phyloP scores from a whole-genome alignment of 2,329 filamentous ascomycete genomes.

The Aspergillus sp. region DNA sequence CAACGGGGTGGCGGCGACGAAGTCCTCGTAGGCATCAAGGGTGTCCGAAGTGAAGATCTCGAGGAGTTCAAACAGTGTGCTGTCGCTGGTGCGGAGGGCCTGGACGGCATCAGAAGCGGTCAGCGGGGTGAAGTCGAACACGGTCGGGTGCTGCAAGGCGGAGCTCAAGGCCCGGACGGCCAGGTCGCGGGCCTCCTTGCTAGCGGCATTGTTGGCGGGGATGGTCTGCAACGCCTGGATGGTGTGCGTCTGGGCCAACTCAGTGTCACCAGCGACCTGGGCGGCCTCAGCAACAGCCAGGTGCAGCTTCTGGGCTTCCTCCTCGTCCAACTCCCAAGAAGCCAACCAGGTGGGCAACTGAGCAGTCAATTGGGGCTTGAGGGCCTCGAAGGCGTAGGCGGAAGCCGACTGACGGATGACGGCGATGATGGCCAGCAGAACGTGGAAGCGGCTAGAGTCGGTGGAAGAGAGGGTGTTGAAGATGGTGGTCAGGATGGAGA shows the following conservation, averaged over 20 bases:
- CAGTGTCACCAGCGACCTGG: constrained; percentile 68
- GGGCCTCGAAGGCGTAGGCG: constrained; percentile 71
- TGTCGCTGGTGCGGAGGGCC: constrained; percentile 77
- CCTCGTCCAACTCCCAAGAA: constrained; percentile 76
- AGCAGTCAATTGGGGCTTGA: constrained; percentile 74
- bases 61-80: constrained; percentile 82
- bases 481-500: constrained; percentile 87
- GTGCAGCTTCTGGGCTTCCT: constrained; percentile 80
- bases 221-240: constrained; percentile 74
- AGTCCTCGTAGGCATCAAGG: constrained; percentile 92
- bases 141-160: constrained; percentile 60
- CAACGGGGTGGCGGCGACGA: constrained; percentile 60
- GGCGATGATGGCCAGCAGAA: constrained; percentile 82
- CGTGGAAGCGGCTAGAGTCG: constrained; percentile 79
- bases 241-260: constrained; percentile 71
- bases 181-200: constrained; percentile 53
- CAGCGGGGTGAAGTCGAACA: constrained; percentile 71
- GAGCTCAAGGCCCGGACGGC: constrained; percentile 61
- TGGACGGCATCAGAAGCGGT: constrained; percentile 73
- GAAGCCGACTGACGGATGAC: constrained; percentile 71
- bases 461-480: constrained; percentile 85
- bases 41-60: constrained; percentile 94
- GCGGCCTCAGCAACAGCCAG: constrained; percentile 78
- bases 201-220: constrained; percentile 53
- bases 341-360: constrained; percentile 75